Evolutionary conservation across 805 yeast genomes (phyloP), one percentile per base, ranked within the genome.

Genomic region (Yueomyces sp.): DNA sequence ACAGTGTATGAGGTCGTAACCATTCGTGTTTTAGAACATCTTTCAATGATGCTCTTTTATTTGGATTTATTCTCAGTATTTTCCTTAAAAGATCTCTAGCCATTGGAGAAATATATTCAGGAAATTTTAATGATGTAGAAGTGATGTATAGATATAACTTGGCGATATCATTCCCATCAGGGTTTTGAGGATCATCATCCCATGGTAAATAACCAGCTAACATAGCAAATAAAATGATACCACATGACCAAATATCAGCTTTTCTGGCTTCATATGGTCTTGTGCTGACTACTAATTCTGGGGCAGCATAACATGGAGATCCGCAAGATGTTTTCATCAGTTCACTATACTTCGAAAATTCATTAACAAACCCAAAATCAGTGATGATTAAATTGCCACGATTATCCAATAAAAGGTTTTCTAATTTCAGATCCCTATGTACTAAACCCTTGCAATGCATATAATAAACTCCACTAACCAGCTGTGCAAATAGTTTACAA

Each of bases 271-370:
- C 86, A 59, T 92, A 92, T 12, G 94, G 87, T 43, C 79, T 74
- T 49, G 79, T 85, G 9, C 90, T 81, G 31, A 87, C 81, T 3
- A 92, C 98, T 45, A 92, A 67, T 60, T 92, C 98, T 0, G 98
- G 98, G 1, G 98, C 98, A 0, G 98, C 98, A 63, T 90, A 90
- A 62, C 98, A 90, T 1, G 98, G 98, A 3, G 95, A 85, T 2
- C 98, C 98, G 62, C 98, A 90, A 36, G 88, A 77, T 1, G 97
- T 90, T 58, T 79, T 80, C 97, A 90, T 92, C 39, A 85, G 66
- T 59, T 86, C 95, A 50, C 72, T 73, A 26, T 70, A 72, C 3
- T 49, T 48, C 40, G 56, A 57, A 48, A 66, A 92, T 30, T 90
- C 81, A 63, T 92, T 92, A 36, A 94, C 98, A 64, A 92, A 92